Evolutionary conservation across 73 alveolate species (phyloP).

Genomic region (Tetrahymena borealis): DNA sequence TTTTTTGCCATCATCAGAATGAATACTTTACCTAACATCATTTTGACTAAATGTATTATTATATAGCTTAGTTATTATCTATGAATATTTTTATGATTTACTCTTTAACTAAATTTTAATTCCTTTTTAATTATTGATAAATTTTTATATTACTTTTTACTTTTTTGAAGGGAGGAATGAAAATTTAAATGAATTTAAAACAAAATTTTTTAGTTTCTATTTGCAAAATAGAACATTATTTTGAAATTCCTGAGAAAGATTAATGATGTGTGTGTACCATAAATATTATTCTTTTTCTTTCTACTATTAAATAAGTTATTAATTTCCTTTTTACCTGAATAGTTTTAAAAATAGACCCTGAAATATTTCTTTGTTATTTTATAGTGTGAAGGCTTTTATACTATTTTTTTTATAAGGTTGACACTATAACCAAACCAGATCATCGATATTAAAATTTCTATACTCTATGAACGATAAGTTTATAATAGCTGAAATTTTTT

Average conservation of each 20-base stretch:
- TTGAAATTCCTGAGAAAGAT: not conserved
- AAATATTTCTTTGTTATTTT: too few species aligned
- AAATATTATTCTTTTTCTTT: not conserved
- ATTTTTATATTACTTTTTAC: too few species aligned
- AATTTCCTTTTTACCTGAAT: too few species aligned
- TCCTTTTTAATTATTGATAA: not conserved
- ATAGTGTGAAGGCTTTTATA: too few species aligned
- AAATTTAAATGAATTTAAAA: not conserved
- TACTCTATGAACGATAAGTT: too few species aligned
- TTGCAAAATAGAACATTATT: not conserved
- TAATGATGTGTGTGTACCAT: not conserved
- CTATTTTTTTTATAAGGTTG: too few species aligned
- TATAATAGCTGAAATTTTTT: too few species aligned
- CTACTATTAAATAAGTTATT: too few species aligned
- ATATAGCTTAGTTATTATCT: not conserved
- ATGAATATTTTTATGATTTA: not conserved
- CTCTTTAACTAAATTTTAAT: not conserved
- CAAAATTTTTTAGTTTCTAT: not conserved
- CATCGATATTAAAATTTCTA: too few species aligned
- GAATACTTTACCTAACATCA: not conserved
- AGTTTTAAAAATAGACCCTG: too few species aligned
- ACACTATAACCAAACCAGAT: too few species aligned
- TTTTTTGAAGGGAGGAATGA: not conserved
- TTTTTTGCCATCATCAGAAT: not conserved
- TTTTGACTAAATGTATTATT: not conserved